Evolutionary conservation across 345 rosid genomes (phyloP), one percentile per base, ranked within the genome.

Genomic region (Adansonia digitata): DNA sequence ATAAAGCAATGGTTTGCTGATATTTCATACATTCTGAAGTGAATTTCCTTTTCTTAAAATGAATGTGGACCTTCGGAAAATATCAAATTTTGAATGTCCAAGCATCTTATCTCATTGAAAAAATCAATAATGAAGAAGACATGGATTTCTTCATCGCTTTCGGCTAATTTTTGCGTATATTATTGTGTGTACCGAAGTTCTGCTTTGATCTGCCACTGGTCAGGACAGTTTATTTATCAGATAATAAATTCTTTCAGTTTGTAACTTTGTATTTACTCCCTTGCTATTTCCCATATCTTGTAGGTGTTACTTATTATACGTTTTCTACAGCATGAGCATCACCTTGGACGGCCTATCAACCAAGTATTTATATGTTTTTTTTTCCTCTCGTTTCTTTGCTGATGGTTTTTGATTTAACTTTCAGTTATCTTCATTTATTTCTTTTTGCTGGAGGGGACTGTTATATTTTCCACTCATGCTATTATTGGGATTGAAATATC

Each of bases 301-400:
- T 90, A 94, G 98, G 91, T 94, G 60, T 63, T 94, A 77, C 82
- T 94, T 75, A 92, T 94, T 77, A 88, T 86, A 31, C 97, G 98
- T 71, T 94, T 92, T 79, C 89, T 94, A 78, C 98, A 94, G 84
- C 98, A 94, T 64, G 97, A 92, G 82, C 95, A 89, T 86, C 98
- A 92, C 82, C 85, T 88, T 79, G 97, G 98, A 71, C 85, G 95
- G 64, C 85, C 94, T 35, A 90, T 88, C 80, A 92, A 88, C 80
- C 95, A 91, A 86, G 98, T 91, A 83, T 66, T 31, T 34, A 24
- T 18, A 37, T 66, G 29, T 12, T 57, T 12, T 9, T 27, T 1
- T n/a, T n/a, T n/a, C n/a, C n/a, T 46, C 29, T 42, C 45, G 62
- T 31, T 62, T 34, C 46, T 48, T 40, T 26, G 20, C 10, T 22